Base-by-base conservation (phyloP, 805 yeast species). In the Metschnikowia lunata region DNA sequence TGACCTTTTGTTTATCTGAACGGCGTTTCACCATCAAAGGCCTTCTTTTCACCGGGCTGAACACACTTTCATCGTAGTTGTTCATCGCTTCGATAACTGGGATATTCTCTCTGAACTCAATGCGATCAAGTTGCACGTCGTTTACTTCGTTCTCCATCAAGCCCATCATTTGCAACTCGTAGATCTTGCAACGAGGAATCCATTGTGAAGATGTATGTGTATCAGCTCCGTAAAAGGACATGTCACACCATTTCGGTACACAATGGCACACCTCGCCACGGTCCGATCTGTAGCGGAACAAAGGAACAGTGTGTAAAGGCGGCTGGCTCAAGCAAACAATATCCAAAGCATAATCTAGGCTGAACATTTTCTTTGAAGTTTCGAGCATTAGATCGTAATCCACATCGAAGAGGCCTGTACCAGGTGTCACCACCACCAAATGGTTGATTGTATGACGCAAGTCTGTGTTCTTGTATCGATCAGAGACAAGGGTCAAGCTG, bases 111-210 rank as follows among this genome's bases (percentile, higher is more conserved):
- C 36, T 57, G 39, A 48, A 62, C 10, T 69, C 73, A 40, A 89
- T 64, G 40, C 83, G 75, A 13, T 81, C 82, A 9, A 90, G 76
- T 8, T 81, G 78, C 7, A 85, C 78, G 10, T 84, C 79, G 51
- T 82, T 80, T 45, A 82, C 70, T 57, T 93, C 97, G 55, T 87
- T 88, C 56, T 91, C 98, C 83, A 91, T 88, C 7, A 93, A 78
- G 0, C 98, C 98, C 95, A 91, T 91, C 97, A 93, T 93, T 61
- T 93, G 98, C 14, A 93, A 66, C 57, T 91, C 98, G 62, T 93
- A 91, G 40, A 93, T 90, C 56, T 88, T 88, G 63, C 97, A 89
- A 30, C 93, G 72, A 0, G 99, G 97, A n/a, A 84, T 76, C 97
- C 98, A 91, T 52, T 79, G 85, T 10, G 31, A 29, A 29, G 71